phyloP scores from a whole-genome alignment of 2,329 filamentous ascomycete genomes.

The Arachnomyces sp. region DNA sequence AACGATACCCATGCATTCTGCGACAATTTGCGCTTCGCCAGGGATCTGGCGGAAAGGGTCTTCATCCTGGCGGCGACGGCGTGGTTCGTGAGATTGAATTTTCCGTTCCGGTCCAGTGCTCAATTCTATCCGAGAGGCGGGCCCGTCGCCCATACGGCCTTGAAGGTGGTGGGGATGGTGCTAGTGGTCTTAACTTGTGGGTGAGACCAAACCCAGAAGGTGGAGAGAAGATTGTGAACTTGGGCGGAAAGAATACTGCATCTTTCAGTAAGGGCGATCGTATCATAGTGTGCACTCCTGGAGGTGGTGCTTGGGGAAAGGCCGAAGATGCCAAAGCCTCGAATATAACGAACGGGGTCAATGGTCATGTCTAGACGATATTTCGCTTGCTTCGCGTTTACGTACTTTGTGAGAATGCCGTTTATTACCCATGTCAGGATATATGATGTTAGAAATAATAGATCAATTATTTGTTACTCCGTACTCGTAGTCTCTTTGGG shows the following conservation, averaged over 20 bases:
- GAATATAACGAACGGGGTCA: no score
- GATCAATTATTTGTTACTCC: no score
- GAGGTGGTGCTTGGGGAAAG: conserved; percentile 31
- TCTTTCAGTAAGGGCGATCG: conserved; percentile 53
- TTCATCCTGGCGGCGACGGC: conserved; percentile 66
- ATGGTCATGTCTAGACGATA: no score
- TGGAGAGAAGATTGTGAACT: conserved; percentile 47
- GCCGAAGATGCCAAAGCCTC: neutral
- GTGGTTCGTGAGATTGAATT: conserved; percentile 80
- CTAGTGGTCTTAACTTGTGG: conserved; percentile 81
- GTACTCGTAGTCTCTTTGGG: no score
- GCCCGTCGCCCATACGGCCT: conserved; percentile 76
- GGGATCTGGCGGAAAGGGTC: conserved; percentile 59
- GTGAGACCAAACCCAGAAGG: conserved; percentile 61
- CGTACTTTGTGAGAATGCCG: no score
- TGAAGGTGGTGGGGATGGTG: conserved; percentile 70
- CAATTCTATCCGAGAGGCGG: conserved; percentile 68
- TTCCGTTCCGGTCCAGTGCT: conserved; percentile 69
- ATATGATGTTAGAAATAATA: no score
- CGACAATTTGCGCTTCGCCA: conserved; percentile 61
- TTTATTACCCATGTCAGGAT: no score
- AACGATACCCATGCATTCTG: conserved; percentile 68
- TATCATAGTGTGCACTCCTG: conserved; percentile 54
- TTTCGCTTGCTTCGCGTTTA: no score
- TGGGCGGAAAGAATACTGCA: conserved; percentile 58